A percentile compares a stretch with the other conserved stretches of the same genome.
These are phyloP conservation scores for Mortierella sp. DNA, from an alignment of 371 early-diverging fungal species.

Conservation along the genomic window DNA sequence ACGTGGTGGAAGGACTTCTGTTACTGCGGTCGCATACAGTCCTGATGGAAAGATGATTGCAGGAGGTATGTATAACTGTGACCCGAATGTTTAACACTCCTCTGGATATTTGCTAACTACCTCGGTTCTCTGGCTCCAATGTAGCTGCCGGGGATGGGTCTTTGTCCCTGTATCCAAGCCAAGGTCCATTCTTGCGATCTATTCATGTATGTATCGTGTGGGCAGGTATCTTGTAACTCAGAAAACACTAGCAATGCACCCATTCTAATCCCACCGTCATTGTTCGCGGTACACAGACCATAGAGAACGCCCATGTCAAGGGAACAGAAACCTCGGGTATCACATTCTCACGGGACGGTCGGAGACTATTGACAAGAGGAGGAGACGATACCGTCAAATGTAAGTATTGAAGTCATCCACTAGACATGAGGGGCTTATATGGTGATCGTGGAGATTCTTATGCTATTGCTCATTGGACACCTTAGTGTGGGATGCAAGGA, in stretches of 20 bases:
- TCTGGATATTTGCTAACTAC: not conserved
- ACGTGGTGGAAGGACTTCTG: conserved; percentile 75
- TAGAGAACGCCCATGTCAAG: conserved; percentile 78
- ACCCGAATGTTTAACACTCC: no score
- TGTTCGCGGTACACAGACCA: no score
- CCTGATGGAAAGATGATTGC: conserved; percentile 76
- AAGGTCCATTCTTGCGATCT: conserved; percentile 33
- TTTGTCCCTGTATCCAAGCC: conserved; percentile 32
- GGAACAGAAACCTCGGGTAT: conserved; percentile 78
- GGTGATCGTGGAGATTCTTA: no score
- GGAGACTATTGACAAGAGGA: conserved; percentile 78
- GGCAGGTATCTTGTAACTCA: no score
- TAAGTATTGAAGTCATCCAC: no score
- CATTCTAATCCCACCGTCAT: no score
- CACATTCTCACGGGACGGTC: conserved; percentile 73
- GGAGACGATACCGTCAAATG: conserved; percentile 90
- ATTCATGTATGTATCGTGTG: conserved; percentile 42
- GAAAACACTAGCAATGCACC: no score
- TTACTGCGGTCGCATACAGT: conserved; percentile 75
- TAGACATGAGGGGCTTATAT: no score
- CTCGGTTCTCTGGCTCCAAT: not conserved
- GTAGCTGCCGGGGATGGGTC: conserved; percentile 47
- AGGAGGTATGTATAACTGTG: conserved; percentile 62
- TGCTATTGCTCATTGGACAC: no score
- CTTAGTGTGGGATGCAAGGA: conserved; percentile 93